Evolutionary conservation across 768 basidiomycete species (phyloP), one percentile per base, ranked within the genome.

Genomic region (Suillus subalutaceus): DNA sequence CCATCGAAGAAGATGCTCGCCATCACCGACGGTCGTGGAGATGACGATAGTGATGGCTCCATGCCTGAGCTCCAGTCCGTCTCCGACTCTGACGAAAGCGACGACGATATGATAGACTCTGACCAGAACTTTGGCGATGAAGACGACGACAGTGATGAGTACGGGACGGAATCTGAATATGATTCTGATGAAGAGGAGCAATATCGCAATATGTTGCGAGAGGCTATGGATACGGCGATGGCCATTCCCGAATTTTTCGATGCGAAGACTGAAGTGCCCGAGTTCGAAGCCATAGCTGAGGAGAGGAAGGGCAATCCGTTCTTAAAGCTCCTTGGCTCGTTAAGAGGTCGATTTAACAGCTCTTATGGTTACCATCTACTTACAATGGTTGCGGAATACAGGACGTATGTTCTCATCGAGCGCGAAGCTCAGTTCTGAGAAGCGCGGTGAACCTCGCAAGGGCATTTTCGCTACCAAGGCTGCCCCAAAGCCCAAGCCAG

Each of bases 241-340:
- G 80, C 86, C 61, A 81, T 77, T 50, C 79, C 85, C 23, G 89
- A 88, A 63, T 88, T 87, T 74, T 81, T 86, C 60, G 86, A 90
- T 71, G 80, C 80, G 38, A 80, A 78, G 64, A 79, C 80, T 8
- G 72, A 77, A 3, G 79, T 83, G 5, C 79, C 86, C 62, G 80
- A 84, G 59, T 82, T 83, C 57, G 73, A 80, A 48, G 74, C 80
- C 15, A 68, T 81, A 7, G 75, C 77, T 16, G 85, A 88, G 30
- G 83, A 85, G 62, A 80, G 83, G 62, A 89, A 88, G 72, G 85
- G 83, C 23, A 95, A 94, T 72, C 90, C 92, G 0, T 93, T 95
- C 75, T 74, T 94, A 70, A 93, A 89, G 73, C 75, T 93, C 43
- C 79, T 95, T 68, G 88, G 89, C 43, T 89, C 90, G 16, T 74